These are phyloP conservation scores for Pleurostoma richardsiae DNA, from an alignment of 2,329 filamentous ascomycete genomes.

Conservation along the genomic window DNA sequence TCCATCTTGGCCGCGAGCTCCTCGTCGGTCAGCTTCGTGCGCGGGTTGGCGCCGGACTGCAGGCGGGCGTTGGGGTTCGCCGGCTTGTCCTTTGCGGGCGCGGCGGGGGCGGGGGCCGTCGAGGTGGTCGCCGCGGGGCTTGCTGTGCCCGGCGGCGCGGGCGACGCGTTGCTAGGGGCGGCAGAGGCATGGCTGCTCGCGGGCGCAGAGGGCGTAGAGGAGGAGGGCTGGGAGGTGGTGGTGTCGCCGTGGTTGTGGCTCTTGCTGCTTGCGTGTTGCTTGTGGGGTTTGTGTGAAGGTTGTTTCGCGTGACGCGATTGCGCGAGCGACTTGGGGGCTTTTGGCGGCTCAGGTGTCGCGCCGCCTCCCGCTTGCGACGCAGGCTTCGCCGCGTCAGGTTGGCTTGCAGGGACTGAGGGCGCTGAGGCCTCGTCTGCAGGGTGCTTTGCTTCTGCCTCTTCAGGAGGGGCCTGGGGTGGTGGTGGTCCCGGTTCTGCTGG, in stretches of 20 bases:
- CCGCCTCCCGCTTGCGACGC: background rate
- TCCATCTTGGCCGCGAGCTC: conserved; percentile 57
- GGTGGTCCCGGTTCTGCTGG: conserved; percentile 9
- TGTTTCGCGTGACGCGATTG: conserved; percentile 11
- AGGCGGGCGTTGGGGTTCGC: conserved; percentile 34
- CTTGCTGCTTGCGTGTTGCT: conserved; percentile 4
- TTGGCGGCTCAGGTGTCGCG: conserved; percentile 4
- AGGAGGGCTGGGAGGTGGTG: conserved; percentile 10
- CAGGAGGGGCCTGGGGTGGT: background rate
- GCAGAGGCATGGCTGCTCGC: conserved; percentile 10
- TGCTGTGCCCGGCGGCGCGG: conserved; percentile 10
- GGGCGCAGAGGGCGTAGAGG: background rate
- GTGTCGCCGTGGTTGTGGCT: conserved; percentile 10
- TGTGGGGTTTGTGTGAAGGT: conserved; percentile 3
- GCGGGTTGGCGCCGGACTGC: conserved; percentile 52
- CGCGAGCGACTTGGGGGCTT: conserved; percentile 10
- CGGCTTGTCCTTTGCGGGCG: conserved; percentile 22
- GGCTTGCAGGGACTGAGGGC: conserved; percentile 3
- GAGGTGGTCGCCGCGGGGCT: conserved; percentile 13
- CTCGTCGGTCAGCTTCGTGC: conserved; percentile 53
- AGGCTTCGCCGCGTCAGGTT: conserved; percentile 6
- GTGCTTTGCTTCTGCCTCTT: background rate
- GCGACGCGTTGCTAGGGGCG: conserved; percentile 4
- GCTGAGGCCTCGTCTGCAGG: conserved; percentile 4
- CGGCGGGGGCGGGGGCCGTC: conserved; percentile 9